phyloP scores from a whole-genome alignment of 768 basidiomycete genomes.

The Exidia glandulosa region DNA sequence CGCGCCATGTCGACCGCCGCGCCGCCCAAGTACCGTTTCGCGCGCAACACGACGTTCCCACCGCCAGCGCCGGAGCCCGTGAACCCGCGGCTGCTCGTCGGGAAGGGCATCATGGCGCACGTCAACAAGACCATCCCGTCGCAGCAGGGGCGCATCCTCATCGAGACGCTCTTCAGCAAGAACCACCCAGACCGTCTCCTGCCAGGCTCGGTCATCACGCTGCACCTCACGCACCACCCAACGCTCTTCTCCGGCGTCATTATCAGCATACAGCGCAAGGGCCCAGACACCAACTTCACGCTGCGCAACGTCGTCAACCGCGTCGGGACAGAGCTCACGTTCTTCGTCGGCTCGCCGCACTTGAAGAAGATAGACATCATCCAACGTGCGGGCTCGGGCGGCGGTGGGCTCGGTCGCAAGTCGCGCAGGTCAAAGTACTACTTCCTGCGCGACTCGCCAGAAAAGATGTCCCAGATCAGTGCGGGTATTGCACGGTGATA shows the following conservation, averaged over 20 bases:
- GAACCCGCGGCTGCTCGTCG: slow-evolving; percentile 31
- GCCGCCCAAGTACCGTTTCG: not conserved
- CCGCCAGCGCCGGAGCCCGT: not conserved
- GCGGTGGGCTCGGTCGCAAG: slow-evolving; percentile 36
- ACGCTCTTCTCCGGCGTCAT: slow-evolving; percentile 84
- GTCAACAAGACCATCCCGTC: slow-evolving; percentile 53
- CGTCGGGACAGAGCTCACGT: slow-evolving; percentile 88
- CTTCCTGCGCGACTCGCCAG: slow-evolving; percentile 72
- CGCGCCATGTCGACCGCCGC: not conserved
- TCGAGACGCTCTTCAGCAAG: slow-evolving; percentile 60
- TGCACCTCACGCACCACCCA: slow-evolving; percentile 66
- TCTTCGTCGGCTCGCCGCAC: slow-evolving; percentile 77
- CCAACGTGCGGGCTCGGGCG: slow-evolving; percentile 37
- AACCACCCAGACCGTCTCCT: slow-evolving; percentile 54
- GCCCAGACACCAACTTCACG: slow-evolving; percentile 78
- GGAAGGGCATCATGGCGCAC: slow-evolving; percentile 72
- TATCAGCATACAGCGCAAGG: slow-evolving; percentile 69
- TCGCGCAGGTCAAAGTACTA: slow-evolving; percentile 72
- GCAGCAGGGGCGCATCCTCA: slow-evolving; percentile 57
- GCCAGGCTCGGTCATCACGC: slow-evolving; percentile 80
- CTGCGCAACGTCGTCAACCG: slow-evolving; percentile 85
- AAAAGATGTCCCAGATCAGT: slow-evolving; percentile 73
- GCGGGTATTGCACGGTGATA: slow-evolving; percentile 35
- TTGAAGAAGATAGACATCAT: slow-evolving; percentile 80
- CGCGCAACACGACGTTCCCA: not conserved